phyloP scores from a whole-genome alignment of 2,329 filamentous ascomycete genomes.

The Microcyclospora tardicrescens region DNA sequence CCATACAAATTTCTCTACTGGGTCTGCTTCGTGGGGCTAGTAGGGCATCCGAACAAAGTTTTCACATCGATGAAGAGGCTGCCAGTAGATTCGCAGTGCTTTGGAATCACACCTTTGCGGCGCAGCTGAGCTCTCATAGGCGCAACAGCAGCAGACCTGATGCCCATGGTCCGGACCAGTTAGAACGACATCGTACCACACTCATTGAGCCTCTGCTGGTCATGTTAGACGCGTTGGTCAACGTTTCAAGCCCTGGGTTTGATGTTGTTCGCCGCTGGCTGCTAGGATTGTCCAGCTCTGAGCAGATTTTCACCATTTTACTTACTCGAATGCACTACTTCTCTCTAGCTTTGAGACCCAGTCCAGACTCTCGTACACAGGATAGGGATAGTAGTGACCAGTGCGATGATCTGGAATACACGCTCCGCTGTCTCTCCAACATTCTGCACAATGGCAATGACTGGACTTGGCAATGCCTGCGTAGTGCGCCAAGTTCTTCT shows the following conservation, averaged over 20 bases:
- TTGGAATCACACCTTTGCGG: conserved; percentile 59
- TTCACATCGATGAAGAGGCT: conserved; percentile 32
- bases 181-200: conserved; percentile 37
- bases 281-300: conserved; percentile 44
- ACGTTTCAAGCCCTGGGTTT: conserved; percentile 60
- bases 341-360: not conserved
- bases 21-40: not conserved
- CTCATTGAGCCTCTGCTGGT: conserved; percentile 70
- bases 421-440: conserved; percentile 61
- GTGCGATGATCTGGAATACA: conserved; percentile 55
- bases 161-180: conserved; percentile 12
- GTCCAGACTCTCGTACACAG: not conserved
- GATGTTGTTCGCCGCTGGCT: conserved; percentile 74
- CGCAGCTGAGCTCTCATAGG: conserved; percentile 10
- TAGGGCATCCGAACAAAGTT: not conserved
- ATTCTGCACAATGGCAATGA: conserved; percentile 48
- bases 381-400: conserved; percentile 4
- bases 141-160: conserved; percentile 16
- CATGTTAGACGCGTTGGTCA: conserved; percentile 62
- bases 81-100: conserved; percentile 60
- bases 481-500: conserved; percentile 1
- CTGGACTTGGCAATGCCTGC: conserved; percentile 16
- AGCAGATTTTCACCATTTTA: conserved; percentile 31
- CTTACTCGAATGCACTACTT: conserved; percentile 6
- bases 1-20: conserved; percentile 10